phyloP scores from a whole-genome alignment of 805 yeast species.

The Ogataea angusta region DNA sequence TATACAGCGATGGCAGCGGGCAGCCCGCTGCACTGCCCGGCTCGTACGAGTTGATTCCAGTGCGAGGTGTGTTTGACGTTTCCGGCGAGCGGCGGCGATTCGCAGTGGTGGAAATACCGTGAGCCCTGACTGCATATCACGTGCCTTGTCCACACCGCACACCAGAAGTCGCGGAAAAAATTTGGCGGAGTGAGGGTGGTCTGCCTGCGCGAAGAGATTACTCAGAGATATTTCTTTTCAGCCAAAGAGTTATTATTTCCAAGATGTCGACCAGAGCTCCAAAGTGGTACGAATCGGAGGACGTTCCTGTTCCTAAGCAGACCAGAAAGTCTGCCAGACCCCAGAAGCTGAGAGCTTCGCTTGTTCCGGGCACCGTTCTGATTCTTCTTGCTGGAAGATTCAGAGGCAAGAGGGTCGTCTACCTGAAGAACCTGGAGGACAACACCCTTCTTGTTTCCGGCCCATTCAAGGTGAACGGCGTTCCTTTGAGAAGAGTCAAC shows the following conservation, averaged over 20 bases:
- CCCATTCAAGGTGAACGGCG: conserved; percentile 99
- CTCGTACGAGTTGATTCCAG: conserved; percentile 27
- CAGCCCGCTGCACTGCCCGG: conserved; percentile 4
- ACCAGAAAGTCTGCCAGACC: conserved; percentile 91
- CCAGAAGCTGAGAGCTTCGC: conserved; percentile 85
- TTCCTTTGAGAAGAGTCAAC: conserved; percentile 98
- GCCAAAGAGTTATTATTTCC: conserved; percentile 11
- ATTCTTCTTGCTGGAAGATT: conserved; percentile 98
- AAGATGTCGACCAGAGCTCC: conserved; percentile 51
- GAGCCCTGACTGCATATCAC: conserved; percentile 5
- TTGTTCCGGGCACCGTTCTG: conserved; percentile 45
- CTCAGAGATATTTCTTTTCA: conserved; percentile 11
- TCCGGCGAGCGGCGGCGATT: conserved; percentile 3
- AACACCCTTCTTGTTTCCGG: conserved; percentile 96
- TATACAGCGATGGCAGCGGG: conserved; percentile 18
- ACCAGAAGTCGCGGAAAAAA: conserved; percentile 13
- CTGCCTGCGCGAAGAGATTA: conserved; percentile 7
- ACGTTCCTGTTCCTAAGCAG: conserved; percentile 81
- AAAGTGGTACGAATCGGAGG: conserved; percentile 94
- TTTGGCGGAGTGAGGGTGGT: conserved; percentile 14
- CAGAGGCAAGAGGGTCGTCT: conserved; percentile 99
- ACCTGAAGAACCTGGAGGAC: conserved; percentile 95
- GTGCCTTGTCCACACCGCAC: conserved; percentile 11
- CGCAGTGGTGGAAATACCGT: conserved; percentile 13
- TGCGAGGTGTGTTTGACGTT: conserved; percentile 13